Evolutionary conservation across 2,329 filamentous ascomycete genomes (phyloP).

Genomic region (Triangularia setosa): DNA sequence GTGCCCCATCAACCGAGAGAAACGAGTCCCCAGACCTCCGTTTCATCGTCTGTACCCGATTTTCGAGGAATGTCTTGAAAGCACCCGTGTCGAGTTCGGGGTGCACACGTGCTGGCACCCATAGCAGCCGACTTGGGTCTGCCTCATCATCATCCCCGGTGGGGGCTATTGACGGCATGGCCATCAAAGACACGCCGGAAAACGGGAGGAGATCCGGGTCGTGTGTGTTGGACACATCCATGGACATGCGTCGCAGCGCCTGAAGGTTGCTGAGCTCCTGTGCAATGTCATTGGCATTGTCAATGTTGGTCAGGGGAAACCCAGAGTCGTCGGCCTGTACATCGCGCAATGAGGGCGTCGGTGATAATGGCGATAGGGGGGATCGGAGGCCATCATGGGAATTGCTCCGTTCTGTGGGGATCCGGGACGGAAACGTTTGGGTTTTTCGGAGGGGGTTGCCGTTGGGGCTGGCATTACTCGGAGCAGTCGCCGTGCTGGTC

Average conservation of each 20-base stretch:
- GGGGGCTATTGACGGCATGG: constrained; percentile 69
- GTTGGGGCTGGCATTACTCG: constrained; percentile 18
- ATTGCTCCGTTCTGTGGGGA: constrained; percentile 39
- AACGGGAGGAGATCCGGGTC: constrained; percentile 76
- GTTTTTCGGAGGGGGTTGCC: constrained; percentile 37
- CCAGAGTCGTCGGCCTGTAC: constrained; percentile 54
- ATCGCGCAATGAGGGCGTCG: constrained; percentile 50
- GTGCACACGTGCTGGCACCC: constrained; percentile 92
- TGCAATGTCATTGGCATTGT: constrained; percentile 81
- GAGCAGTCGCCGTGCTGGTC: constrained; percentile 26
- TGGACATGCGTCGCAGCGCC: constrained; percentile 85
- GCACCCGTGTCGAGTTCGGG: constrained; percentile 93
- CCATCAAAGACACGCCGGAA: constrained; percentile 58
- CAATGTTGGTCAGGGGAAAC: constrained; percentile 84
- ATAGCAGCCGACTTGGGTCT: constrained; percentile 83
- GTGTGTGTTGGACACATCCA: constrained; percentile 75
- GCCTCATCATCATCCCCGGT: constrained; percentile 74
- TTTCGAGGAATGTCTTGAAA: constrained; percentile 95
- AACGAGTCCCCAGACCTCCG: constrained; percentile 72
- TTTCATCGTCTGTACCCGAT: constrained; percentile 84
- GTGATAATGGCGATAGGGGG: constrained; percentile 45
- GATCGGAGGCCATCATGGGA: constrained; percentile 38
- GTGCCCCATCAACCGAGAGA: constrained; percentile 52
- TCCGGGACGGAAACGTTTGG: constrained; percentile 39
- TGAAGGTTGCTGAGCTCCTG: constrained; percentile 91